Evolutionary conservation across 2,329 filamentous ascomycete genomes (phyloP).

Genomic region (Hirsutella thompsonii): DNA sequence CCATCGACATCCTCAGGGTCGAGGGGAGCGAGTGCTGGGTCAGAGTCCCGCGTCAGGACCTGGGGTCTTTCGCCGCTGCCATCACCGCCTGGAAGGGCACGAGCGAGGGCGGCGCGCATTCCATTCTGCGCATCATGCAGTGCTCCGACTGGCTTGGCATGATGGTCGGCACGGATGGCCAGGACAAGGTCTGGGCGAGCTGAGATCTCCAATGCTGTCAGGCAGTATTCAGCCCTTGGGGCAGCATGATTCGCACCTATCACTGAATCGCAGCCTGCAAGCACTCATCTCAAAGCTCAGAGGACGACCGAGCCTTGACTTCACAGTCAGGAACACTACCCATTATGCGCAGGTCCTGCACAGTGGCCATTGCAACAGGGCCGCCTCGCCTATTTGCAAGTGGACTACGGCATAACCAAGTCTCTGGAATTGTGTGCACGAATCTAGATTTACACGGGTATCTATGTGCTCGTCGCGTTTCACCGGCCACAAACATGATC

Average conservation of each 20-base stretch:
- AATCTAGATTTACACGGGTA: conserved; percentile 9
- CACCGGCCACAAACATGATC: conserved; percentile 2
- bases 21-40: conserved; percentile 46
- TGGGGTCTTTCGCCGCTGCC: conserved; percentile 47
- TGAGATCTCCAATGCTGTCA: conserved; percentile 14
- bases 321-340: no score
- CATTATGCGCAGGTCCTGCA: no score
- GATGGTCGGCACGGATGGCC: conserved; percentile 36
- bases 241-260: no score
- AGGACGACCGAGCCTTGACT: no score
- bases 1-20: conserved; percentile 57
- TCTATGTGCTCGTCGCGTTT: conserved; percentile 5
- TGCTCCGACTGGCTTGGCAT: conserved; percentile 53
- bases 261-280: no score
- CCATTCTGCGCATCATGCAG: conserved; percentile 39
- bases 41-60: conserved; percentile 48
- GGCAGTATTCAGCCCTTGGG: neutral
- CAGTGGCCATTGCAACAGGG: no score
- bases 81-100: conserved; percentile 51
- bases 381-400: no score
- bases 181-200: conserved; percentile 31
- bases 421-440: conserved; percentile 3
- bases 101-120: conserved; percentile 26
- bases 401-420: no score
- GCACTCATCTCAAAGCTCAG: no score